These are phyloP conservation scores for Mucor lusitanicus DNA, from an alignment of 371 early-diverging fungal species.

Conservation along the genomic window DNA sequence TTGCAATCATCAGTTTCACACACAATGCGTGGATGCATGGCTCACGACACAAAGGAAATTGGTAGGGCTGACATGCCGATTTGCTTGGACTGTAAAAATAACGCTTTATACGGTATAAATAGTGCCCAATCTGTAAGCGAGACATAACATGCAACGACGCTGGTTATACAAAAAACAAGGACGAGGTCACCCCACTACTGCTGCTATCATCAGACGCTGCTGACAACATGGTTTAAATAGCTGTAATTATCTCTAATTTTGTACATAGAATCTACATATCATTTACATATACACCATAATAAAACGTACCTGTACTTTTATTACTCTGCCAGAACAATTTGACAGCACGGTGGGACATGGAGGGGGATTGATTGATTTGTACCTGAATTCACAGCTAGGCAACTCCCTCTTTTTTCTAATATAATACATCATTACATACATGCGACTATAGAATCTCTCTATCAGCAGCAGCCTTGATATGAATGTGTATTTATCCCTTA, in stretches of 20 bases:
- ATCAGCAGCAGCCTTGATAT: background rate
- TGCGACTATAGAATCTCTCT: background rate
- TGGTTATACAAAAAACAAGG: background rate
- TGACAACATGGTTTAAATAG: background rate
- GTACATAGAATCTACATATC: background rate
- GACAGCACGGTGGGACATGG: constrained; percentile 4
- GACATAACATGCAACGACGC: constrained; percentile 40
- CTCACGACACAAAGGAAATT: constrained; percentile 74
- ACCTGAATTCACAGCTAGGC: background rate
- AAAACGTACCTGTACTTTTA: constrained; percentile 1
- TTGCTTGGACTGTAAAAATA: background rate
- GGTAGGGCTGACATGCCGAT: constrained; percentile 38
- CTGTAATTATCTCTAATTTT: constrained; percentile 4
- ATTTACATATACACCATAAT: background rate
- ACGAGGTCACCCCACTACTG: constrained; percentile 12
- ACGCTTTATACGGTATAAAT: background rate
- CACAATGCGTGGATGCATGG: constrained; percentile 88
- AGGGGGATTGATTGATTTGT: background rate
- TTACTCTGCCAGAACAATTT: background rate
- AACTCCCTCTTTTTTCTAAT: background rate
- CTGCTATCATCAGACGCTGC: constrained; percentile 4
- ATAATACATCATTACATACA: background rate
- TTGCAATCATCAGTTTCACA: constrained; percentile 92
- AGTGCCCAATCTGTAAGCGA: constrained; percentile 82
- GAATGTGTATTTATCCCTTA: background rate